Conservation (phyloP, 495 filamentous ascomycete genomes). For the Aspergillus coremiiformis region DNA sequence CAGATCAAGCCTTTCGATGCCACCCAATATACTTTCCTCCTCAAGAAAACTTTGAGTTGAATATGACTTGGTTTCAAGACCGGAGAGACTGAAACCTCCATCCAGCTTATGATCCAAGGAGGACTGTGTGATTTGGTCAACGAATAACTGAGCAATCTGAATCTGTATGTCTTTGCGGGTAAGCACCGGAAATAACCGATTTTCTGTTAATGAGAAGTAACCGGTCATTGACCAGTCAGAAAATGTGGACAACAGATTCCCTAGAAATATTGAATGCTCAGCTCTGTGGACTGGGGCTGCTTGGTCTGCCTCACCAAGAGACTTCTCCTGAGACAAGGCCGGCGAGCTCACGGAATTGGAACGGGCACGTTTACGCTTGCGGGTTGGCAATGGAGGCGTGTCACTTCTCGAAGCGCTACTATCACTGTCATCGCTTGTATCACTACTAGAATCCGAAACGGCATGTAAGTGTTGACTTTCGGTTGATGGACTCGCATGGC, state of each 20-base stretch:
- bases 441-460: conserved; percentile 25
- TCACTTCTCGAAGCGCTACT: conserved; percentile 20
- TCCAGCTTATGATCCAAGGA: conserved; percentile 35
- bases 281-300: conserved; percentile 12
- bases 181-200: conserved; percentile 27
- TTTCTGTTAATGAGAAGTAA: conserved; percentile 35
- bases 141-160: conserved; percentile 40
- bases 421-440: conserved; percentile 28
- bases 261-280: conserved; percentile 35
- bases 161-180: conserved; percentile 34
- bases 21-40: conserved; percentile 22
- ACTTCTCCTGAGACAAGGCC: conserved; percentile 26
- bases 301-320: conserved; percentile 17
- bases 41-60: conserved; percentile 24
- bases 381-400: conserved; percentile 18
- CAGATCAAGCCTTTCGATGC: conserved; percentile 31
- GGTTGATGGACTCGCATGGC: conserved; percentile 6
- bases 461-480: conserved; percentile 7
- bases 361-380: conserved; percentile 37
- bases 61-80: conserved; percentile 22
- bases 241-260: conserved; percentile 39
- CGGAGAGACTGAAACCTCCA: conserved; percentile 23
- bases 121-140: conserved; percentile 45
- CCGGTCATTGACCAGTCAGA: conserved; percentile 40
- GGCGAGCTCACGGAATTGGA: conserved; percentile 31